Evolutionary conservation across 371 early-diverging fungal species (phyloP), one percentile per base, ranked within the genome.

Genomic region (Lichtheimia corymbifera): DNA sequence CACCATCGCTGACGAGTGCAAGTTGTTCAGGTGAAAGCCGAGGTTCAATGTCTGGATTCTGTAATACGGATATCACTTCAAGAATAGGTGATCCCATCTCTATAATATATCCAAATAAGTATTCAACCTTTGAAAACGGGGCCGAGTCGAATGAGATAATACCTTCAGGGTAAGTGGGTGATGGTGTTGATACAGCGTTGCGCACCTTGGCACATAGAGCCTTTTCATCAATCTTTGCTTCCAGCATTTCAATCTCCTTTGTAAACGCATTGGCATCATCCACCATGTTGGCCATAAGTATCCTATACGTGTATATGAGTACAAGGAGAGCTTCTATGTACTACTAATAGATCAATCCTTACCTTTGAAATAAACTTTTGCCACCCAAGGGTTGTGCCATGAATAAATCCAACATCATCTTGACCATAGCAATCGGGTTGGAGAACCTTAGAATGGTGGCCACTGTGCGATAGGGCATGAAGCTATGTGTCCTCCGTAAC

Each of bases 371-470:
- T 50, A 88, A 59, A 64, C 85, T 85, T 40, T 71, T 72, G 4
- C 79, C 71, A 22, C 89, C 89, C 60, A 88, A 83, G 6, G 89
- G 89, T 41, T 86, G 89, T 0, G 89, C 85, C 53, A 88, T 61
- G 52, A 88, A 85, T 12, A 88, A 53, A 61, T 88, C 87, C 61
- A 87, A 62, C 1, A 87, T 73, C 17, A 83, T 84, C 58, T 84
- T 88, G 52, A 86, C 80, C 77, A 88, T 83, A 0, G 72, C 71
- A 55, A 86, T 77, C 7, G 89, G 89, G 58, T 88, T 88, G 2
- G 89, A 86, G 6, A 82, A 58, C 59, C 81, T 83, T 50, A 88
- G 64, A 11, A 86, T 67, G 12, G 77, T 74, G 53, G 82, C 81
- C 55, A 87, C 71, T 14, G 85, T 66, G 42, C 83, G 72, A 59